Conservation (phyloP, 2,329 filamentous ascomycete genomes). For the Claviceps pazoutovae region DNA sequence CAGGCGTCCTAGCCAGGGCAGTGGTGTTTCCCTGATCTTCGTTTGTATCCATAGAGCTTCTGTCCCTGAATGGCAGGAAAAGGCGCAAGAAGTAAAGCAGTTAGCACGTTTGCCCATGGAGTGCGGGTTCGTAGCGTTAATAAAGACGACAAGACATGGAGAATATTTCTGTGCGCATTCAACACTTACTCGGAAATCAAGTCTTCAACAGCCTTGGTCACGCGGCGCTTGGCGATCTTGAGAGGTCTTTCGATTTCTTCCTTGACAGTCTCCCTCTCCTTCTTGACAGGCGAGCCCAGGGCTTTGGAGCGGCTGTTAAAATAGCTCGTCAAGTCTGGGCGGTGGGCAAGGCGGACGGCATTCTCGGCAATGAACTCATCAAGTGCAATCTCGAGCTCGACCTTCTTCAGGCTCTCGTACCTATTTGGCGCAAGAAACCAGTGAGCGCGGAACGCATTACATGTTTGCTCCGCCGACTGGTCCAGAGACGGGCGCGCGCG, state of each 20-base stretch:
- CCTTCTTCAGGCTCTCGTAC: slow-evolving; percentile 59
- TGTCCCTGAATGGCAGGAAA: no score
- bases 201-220: slow-evolving; percentile 31
- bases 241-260: slow-evolving; percentile 24
- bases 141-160: background rate
- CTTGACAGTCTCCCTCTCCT: slow-evolving; percentile 28
- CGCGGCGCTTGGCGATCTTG: slow-evolving; percentile 32
- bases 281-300: slow-evolving; percentile 48
- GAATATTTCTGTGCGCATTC: background rate
- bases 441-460: no score
- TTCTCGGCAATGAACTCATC: slow-evolving; percentile 62
- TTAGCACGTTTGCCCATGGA: background rate
- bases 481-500: no score
- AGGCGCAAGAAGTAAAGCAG: background rate
- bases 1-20: slow-evolving; percentile 34
- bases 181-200: slow-evolving; percentile 30
- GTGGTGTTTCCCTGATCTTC: slow-evolving; percentile 25
- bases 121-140: background rate
- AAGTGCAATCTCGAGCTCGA: slow-evolving; percentile 61
- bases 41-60: slow-evolving; percentile 10
- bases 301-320: slow-evolving; percentile 53
- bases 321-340: slow-evolving; percentile 56
- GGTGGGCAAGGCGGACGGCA: slow-evolving; percentile 45
- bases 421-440: slow-evolving; percentile 25
- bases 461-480: no score